Percentiles rank a stretch among this genome's conserved stretches.
Conservation (phyloP, 1,284 basidiomycete species). For the Mycena sp. region DNA sequence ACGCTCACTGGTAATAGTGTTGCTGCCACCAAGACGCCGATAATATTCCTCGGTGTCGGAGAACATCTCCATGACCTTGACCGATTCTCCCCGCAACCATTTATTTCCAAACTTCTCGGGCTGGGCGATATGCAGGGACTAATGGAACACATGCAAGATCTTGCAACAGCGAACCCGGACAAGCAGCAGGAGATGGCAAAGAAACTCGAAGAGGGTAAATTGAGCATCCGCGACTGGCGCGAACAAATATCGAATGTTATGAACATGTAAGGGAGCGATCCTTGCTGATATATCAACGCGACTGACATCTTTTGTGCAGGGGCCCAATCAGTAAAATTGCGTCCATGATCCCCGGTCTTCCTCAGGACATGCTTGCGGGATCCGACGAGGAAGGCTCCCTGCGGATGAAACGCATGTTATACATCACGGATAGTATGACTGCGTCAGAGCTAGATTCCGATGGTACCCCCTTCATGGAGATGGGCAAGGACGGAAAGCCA, state of each 20-base stretch:
- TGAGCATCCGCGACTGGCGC: slow-evolving; percentile 96
- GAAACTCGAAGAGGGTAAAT: slow-evolving; percentile 96
- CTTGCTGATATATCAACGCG: background rate
- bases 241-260: slow-evolving; percentile 98
- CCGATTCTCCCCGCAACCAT: slow-evolving; percentile 94
- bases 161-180: slow-evolving; percentile 92
- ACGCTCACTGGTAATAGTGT: slow-evolving; percentile 66
- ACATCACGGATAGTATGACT: slow-evolving; percentile 99
- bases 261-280: slow-evolving; percentile 78
- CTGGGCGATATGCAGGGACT: slow-evolving; percentile 97
- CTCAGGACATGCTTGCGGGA: slow-evolving; percentile 89
- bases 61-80: slow-evolving; percentile 98
- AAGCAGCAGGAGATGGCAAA: slow-evolving; percentile 98
- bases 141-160: slow-evolving; percentile 97
- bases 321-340: slow-evolving; percentile 98
- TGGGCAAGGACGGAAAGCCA: slow-evolving; percentile 87
- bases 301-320: slow-evolving; percentile 56
- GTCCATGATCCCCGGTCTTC: slow-evolving; percentile 98
- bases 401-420: slow-evolving; percentile 98
- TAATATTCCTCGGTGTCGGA: slow-evolving; percentile 98
- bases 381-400: slow-evolving; percentile 92
- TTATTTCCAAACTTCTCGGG: slow-evolving; percentile 96
- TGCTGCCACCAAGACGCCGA: slow-evolving; percentile 97
- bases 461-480: slow-evolving; percentile 87
- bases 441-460: slow-evolving; percentile 95